These are phyloP conservation scores for Nothophoma quercina DNA, from an alignment of 2,329 filamentous ascomycete species.

Conservation along the genomic window DNA sequence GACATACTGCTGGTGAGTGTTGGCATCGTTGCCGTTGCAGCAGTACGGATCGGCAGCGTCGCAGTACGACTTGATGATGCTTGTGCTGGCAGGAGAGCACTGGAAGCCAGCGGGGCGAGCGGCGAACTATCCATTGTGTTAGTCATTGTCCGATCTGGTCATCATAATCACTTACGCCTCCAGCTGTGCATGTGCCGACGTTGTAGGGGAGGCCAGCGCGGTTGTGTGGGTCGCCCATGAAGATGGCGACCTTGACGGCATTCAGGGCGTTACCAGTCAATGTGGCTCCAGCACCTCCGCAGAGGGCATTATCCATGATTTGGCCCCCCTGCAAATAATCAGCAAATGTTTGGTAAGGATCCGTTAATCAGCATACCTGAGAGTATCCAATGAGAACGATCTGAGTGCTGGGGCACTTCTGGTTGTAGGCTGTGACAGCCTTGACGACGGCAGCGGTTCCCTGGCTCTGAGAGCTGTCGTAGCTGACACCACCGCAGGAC, in stretches of 20 bases:
- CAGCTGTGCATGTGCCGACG: constrained; percentile 66
- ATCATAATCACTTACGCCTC: constrained; percentile 60
- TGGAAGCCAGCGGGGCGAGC: constrained; percentile 65
- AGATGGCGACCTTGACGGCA: constrained; percentile 69
- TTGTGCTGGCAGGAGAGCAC: constrained; percentile 60
- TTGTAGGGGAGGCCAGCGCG: constrained; percentile 64
- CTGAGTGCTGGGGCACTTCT: constrained; percentile 63
- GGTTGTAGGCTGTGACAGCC: constrained; percentile 66
- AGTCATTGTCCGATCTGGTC: neutral
- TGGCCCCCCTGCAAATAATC: constrained; percentile 61
- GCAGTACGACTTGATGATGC: constrained; percentile 70
- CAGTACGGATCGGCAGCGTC: constrained; percentile 71
- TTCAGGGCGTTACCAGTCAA: constrained; percentile 59
- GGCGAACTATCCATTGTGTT: constrained; percentile 64
- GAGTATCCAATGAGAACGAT: constrained; percentile 70
- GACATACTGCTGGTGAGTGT: constrained; percentile 69
- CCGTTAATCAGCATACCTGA: constrained; percentile 53
- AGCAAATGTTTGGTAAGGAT: neutral
- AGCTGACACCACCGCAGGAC: constrained; percentile 66
- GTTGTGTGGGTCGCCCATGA: constrained; percentile 70
- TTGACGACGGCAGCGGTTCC: constrained; percentile 66
- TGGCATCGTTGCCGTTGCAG: constrained; percentile 68
- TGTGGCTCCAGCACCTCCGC: constrained; percentile 61
- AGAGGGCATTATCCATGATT: constrained; percentile 69
- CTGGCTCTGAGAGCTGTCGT: constrained; percentile 65